Evolutionary conservation across 345 rosid genomes (phyloP), one percentile per base, ranked within the genome.

Genomic region (Zanthoxylum bungeanum): DNA sequence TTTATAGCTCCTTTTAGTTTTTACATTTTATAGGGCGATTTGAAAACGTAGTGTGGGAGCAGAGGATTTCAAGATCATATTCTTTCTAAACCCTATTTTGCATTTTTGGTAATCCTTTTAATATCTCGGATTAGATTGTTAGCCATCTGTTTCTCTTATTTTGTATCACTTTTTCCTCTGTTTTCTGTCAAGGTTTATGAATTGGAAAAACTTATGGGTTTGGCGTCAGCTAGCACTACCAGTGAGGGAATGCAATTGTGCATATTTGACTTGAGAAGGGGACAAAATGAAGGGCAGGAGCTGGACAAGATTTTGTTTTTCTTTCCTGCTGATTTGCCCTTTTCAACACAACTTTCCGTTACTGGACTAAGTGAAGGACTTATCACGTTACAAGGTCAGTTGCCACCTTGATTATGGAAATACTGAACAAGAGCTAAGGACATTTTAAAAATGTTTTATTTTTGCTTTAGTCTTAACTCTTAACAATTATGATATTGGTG

Each of bases 321-420:
- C 85, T 89, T 77, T 60, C 99, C 97, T 11, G 84, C 94, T 49
- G 96, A 91, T 83, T 76, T 88, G 59, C 85, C 93, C 70, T 89
- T 96, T 75, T 83, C 99, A 2, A 73, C 92, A 21, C 99, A 96
- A 81, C 88, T 96, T 49, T 93, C 99, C 0, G 93, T 96, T 64
- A 86, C 93, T n/a, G 96, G 99, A 9, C 97, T 96, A 30, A 87
- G 99, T 63, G 99, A 96, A 85, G 98, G 99, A 56, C 97, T 96
- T 58, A 91, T 91, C 66, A 96, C 98, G 0, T 93, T 66, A 89
- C 98, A 1, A 85, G 98, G 99, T 96, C 16, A 59, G 76, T 12
- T 19, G 11, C 55, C 37, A 11, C 4, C 28, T 9, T 11, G 28
- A 37, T 68, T 39, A 1, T 58, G 24, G 3, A 50, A n/a, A 28